These are phyloP conservation scores for Esteya vermicola DNA, from an alignment of 2,329 filamentous ascomycete species.

Conservation along the genomic window DNA sequence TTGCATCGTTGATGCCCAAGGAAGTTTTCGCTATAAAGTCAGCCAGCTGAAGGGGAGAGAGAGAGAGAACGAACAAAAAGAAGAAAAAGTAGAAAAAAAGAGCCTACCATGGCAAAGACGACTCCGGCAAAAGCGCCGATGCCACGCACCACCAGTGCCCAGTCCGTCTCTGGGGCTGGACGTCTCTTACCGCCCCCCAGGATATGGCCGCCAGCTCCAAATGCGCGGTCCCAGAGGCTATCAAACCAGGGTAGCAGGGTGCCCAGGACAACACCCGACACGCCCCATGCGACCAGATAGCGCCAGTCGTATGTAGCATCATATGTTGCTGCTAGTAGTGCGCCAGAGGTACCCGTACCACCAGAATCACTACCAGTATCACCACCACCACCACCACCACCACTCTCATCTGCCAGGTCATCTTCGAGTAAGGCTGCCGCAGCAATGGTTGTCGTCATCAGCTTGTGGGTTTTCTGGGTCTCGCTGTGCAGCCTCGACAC, in stretches of 20 bases:
- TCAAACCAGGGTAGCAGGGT: conserved; percentile 77
- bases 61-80: background rate
- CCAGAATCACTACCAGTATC: too few relatives aligned
- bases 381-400: too few relatives aligned
- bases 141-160: conserved; percentile 50
- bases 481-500: conserved; percentile 67
- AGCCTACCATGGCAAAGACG: conserved; percentile 60
- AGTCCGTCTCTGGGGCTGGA: conserved; percentile 43
- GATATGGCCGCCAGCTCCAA: conserved; percentile 14
- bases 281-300: conserved; percentile 71
- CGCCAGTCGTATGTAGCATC: conserved; percentile 32
- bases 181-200: conserved; percentile 16
- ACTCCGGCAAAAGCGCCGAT: conserved; percentile 49
- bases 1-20: conserved; percentile 92
- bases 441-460: conserved; percentile 4
- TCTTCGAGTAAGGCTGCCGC: background rate
- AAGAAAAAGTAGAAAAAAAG: conserved; percentile 1
- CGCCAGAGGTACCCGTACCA: too few relatives aligned
- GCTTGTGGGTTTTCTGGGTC: conserved; percentile 29
- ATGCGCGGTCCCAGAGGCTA: conserved; percentile 49
- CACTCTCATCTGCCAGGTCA: too few relatives aligned
- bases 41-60: conserved; percentile 1
- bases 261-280: conserved; percentile 64
- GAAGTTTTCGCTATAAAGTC: conserved; percentile 56
- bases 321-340: too few relatives aligned